phyloP scores from a whole-genome alignment of 176 grass and related monocot genomes.

The Thalia dealbata region DNA sequence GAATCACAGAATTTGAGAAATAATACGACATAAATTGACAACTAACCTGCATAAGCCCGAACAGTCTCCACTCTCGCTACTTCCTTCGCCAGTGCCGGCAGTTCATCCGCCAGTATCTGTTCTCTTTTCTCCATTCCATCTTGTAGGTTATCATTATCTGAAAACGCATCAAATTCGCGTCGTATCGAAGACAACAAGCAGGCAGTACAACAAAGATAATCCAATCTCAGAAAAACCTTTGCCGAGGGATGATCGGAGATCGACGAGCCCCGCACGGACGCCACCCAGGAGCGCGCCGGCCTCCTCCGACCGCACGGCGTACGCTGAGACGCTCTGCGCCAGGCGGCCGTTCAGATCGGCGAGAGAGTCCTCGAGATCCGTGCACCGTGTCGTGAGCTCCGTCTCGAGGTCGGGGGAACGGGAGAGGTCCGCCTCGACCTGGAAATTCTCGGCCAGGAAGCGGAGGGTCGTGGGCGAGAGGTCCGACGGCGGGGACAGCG shows the following conservation, averaged over 20 bases:
- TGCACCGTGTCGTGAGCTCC: constrained; percentile 44
- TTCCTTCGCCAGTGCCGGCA: constrained; percentile 66
- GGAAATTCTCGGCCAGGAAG: constrained; percentile 52
- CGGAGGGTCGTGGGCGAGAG: constrained; percentile 22
- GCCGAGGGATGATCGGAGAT: constrained; percentile 25
- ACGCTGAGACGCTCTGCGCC: constrained; percentile 16
- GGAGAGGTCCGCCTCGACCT: constrained; percentile 37
- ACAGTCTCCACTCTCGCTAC: constrained; percentile 71
- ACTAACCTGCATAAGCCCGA: constrained; percentile 52
- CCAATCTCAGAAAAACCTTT: constrained; percentile 19
- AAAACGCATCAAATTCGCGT: constrained; percentile 1
- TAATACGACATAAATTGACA: too few species aligned
- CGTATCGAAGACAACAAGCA: not conserved
- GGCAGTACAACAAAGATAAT: not conserved
- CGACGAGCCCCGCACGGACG: constrained; percentile 33
- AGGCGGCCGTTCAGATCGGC: constrained; percentile 29
- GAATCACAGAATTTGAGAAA: not conserved
- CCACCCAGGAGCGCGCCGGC: constrained; percentile 23
- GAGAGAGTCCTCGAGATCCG: constrained; percentile 48
- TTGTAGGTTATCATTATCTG: constrained; percentile 27
- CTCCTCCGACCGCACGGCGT: constrained; percentile 29
- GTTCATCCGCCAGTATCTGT: constrained; percentile 38
- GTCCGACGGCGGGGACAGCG: constrained; percentile 6
- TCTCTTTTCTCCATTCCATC: constrained; percentile 22
- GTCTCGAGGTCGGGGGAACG: constrained; percentile 44